A percentile compares a stretch with the other conserved stretches of the same genome.
These are phyloP conservation scores for Elasticomyces elasticus DNA, from an alignment of 495 filamentous ascomycete genomes.

Conservation along the genomic window DNA sequence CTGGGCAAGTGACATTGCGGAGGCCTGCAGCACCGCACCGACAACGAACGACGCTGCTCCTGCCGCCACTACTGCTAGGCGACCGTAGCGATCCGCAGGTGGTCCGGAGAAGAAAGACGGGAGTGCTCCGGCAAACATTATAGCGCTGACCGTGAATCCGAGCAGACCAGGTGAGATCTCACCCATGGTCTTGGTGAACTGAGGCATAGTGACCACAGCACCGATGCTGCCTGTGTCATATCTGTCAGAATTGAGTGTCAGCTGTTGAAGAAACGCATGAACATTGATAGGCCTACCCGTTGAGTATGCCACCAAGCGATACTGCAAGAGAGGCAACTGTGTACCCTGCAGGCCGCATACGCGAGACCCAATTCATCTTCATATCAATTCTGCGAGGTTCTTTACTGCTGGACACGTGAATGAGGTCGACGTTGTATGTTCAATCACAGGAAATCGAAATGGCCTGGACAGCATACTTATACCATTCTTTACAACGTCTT, in stretches of 20 bases:
- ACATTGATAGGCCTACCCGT: slow-evolving; percentile 13
- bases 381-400: too few relatives aligned
- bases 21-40: slow-evolving; percentile 19
- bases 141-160: slow-evolving; percentile 53
- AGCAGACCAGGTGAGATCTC: slow-evolving; percentile 44
- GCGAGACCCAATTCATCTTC: background rate
- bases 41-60: slow-evolving; percentile 20
- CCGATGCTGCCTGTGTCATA: slow-evolving; percentile 38
- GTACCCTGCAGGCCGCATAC: slow-evolving; percentile 20
- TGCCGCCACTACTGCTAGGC: slow-evolving; percentile 28
- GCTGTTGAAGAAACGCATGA: background rate
- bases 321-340: slow-evolving; percentile 18
- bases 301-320: slow-evolving; percentile 22
- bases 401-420: too few relatives aligned
- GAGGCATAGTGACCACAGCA: slow-evolving; percentile 50
- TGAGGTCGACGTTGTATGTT: too few relatives aligned
- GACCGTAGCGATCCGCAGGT: slow-evolving; percentile 49
- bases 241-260: background rate
- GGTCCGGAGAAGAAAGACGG: slow-evolving; percentile 54
- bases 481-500: too few relatives aligned
- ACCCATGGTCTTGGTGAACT: slow-evolving; percentile 43
- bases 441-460: too few relatives aligned
- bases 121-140: slow-evolving; percentile 52
- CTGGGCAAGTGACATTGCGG: slow-evolving; percentile 5
- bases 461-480: too few relatives aligned